Percentiles rank a stretch among this genome's conserved stretches.
Conservation (phyloP, 257 asterid species). For the Lycium barbarum region DNA sequence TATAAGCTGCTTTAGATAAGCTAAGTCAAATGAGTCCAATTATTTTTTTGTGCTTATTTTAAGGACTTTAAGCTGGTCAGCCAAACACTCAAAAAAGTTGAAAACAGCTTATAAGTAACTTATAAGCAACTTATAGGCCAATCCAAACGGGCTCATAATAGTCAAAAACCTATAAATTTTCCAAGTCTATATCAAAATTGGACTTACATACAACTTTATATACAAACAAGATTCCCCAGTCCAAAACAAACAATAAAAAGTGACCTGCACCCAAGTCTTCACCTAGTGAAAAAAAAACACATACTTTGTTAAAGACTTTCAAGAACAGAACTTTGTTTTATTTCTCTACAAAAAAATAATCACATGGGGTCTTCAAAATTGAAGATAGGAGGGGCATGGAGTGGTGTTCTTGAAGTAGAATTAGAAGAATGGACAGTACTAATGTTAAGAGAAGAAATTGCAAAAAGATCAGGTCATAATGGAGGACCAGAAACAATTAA, state of each 20-base stretch:
- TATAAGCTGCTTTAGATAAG: too few species aligned
- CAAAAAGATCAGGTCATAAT: conserved; percentile 65
- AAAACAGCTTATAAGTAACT: too few species aligned
- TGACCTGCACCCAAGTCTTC: background rate
- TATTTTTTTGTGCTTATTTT: too few species aligned
- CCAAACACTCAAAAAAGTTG: too few species aligned
- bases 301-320: background rate
- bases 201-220: background rate
- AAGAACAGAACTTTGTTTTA: background rate
- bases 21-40: too few species aligned
- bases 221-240: background rate
- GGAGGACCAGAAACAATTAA: conserved; percentile 56
- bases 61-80: too few species aligned
- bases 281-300: too few species aligned
- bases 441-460: conserved; percentile 71
- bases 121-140: too few species aligned
- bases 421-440: conserved; percentile 82
- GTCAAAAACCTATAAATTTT: too few species aligned
- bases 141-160: too few species aligned
- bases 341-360: background rate
- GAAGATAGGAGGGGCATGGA: conserved; percentile 92
- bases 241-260: background rate
- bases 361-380: conserved; percentile 62
- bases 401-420: conserved; percentile 79
- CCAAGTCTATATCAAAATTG: background rate